A percentile compares a stretch with the other conserved stretches of the same genome.
Conservation (phyloP, 352 stramenopile genomes). For the Phytophthora brassicae region DNA sequence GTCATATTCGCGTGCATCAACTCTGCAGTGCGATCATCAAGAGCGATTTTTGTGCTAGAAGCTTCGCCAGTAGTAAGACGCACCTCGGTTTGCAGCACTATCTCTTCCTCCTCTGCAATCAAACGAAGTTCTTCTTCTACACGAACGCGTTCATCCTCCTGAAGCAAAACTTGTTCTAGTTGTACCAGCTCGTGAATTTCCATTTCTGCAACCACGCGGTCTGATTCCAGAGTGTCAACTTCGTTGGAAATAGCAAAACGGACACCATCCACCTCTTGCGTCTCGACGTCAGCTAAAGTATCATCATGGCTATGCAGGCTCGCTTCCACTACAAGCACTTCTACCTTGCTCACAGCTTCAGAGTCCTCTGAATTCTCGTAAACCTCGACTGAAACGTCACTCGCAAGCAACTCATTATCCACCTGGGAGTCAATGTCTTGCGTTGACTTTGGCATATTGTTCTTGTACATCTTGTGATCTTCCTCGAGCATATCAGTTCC, state of each 20-base stretch:
- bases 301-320: not conserved
- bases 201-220: constrained; percentile 10
- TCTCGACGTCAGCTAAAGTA: constrained; percentile 2
- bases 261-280: not conserved
- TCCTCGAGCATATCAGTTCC: constrained; percentile 4
- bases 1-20: not conserved
- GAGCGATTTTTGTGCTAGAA: not conserved
- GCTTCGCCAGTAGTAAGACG: not conserved
- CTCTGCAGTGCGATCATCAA: not conserved
- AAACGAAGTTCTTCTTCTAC: constrained; percentile 33
- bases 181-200: constrained; percentile 25
- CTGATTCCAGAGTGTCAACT: constrained; percentile 10
- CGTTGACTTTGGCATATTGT: not conserved
- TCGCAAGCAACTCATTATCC: not conserved
- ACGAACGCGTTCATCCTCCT: constrained; percentile 27
- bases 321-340: not conserved
- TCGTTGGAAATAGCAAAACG: not conserved
- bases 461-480: not conserved
- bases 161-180: constrained; percentile 19
- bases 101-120: constrained; percentile 35
- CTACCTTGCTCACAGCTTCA: constrained; percentile 4
- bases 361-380: not conserved
- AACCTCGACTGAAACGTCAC: not conserved
- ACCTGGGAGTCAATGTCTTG: not conserved
- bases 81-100: constrained; percentile 16